Conservation (phyloP, 768 basidiomycete species). For the Suillus bovinus region DNA sequence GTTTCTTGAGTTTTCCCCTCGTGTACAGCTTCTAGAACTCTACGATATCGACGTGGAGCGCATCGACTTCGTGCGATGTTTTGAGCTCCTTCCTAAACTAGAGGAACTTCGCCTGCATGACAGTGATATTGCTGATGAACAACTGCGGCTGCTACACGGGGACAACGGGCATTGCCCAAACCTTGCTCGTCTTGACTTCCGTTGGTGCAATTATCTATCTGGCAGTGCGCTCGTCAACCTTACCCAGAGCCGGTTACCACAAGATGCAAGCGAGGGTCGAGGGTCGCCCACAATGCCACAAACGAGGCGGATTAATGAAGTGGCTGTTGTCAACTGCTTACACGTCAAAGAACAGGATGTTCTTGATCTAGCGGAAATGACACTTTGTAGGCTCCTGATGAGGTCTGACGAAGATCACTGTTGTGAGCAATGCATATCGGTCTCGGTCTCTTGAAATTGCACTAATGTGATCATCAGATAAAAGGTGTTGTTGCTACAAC, state of each 20-base stretch:
- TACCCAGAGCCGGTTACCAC: constrained; percentile 40
- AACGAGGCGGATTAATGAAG: constrained; percentile 38
- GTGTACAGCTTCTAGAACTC: constrained; percentile 45
- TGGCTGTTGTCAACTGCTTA: constrained; percentile 58
- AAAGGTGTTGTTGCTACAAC: constrained; percentile 54
- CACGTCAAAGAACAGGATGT: constrained; percentile 57
- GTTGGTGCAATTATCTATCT: constrained; percentile 59
- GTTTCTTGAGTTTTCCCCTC: constrained; percentile 33
- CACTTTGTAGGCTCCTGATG: constrained; percentile 48
- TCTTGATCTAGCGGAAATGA: constrained; percentile 46
- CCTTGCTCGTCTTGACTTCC: constrained; percentile 51
- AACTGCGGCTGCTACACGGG: constrained; percentile 40
- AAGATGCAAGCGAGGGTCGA: neutral
- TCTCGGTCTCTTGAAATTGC: neutral
- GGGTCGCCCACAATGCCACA: neutral
- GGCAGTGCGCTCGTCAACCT: constrained; percentile 52
- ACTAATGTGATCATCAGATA: constrained; percentile 32
- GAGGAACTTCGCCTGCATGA: constrained; percentile 56
- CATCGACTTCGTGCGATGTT: constrained; percentile 37
- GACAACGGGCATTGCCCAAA: constrained; percentile 45
- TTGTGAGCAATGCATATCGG: constrained; percentile 41
- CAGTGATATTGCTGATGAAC: constrained; percentile 53
- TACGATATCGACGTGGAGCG: constrained; percentile 48
- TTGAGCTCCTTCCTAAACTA: constrained; percentile 39
- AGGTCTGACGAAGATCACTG: constrained; percentile 48